phyloP scores from a whole-genome alignment of 2,329 filamentous ascomycete species.

The Colletotrichum cordylinicola region DNA sequence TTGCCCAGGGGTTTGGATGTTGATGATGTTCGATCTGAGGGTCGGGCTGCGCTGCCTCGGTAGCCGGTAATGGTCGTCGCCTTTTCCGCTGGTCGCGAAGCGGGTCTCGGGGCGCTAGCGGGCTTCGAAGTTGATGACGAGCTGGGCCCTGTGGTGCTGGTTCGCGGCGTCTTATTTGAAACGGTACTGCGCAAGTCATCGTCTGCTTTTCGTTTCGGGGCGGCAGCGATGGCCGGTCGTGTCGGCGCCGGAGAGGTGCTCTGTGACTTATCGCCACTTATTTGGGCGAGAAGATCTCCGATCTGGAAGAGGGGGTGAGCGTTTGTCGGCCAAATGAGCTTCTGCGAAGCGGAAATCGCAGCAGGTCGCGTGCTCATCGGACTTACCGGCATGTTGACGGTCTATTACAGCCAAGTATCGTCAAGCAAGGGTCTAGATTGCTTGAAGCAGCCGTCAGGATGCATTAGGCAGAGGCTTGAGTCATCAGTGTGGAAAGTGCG shows the following conservation, averaged over 20 bases:
- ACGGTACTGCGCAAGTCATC: slow-evolving; percentile 48
- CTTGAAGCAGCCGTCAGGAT: slow-evolving; percentile 21
- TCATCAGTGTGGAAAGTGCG: slow-evolving; percentile 17
- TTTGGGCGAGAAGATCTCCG: slow-evolving; percentile 65
- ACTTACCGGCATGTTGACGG: slow-evolving; percentile 25
- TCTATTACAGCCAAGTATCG: slow-evolving; percentile 13
- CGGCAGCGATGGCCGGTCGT: slow-evolving; percentile 30
- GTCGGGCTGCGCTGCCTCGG: slow-evolving; percentile 20
- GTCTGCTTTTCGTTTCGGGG: slow-evolving; percentile 64
- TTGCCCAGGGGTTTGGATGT: slow-evolving; percentile 12
- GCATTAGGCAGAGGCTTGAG: slow-evolving; percentile 21
- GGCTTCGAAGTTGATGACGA: slow-evolving; percentile 30
- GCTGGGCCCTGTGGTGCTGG: neutral
- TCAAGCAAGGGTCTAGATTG: slow-evolving; percentile 23
- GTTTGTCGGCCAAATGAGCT: neutral
- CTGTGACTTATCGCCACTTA: slow-evolving; percentile 58
- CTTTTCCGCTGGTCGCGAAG: slow-evolving; percentile 2
- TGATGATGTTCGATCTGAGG: slow-evolving; percentile 7
- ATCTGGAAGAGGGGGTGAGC: slow-evolving; percentile 35
- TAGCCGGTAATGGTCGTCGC: slow-evolving; percentile 9
- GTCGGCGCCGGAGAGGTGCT: slow-evolving; percentile 37
- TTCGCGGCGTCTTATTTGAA: slow-evolving; percentile 47
- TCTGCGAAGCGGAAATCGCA: neutral
- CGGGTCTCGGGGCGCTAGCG: slow-evolving; percentile 27
- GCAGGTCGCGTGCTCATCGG: neutral